These are phyloP conservation scores for Xylariaceae sp. DNA, from an alignment of 2,329 filamentous ascomycete genomes.

Conservation along the genomic window DNA sequence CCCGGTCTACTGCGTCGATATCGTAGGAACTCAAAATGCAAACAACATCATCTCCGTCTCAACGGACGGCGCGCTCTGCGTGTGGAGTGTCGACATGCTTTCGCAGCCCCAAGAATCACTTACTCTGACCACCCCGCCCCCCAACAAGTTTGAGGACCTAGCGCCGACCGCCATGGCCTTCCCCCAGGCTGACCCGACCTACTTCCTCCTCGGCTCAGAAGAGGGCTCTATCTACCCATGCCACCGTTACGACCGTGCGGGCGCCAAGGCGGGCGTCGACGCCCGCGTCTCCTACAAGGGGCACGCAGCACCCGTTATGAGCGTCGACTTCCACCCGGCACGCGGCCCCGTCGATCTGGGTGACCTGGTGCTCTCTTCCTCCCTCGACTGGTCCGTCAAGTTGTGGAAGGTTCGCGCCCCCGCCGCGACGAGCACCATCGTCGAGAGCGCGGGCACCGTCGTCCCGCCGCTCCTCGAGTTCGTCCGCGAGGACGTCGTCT, in stretches of 20 bases:
- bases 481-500: slow-evolving; percentile 92
- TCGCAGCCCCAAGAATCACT: slow-evolving; percentile 94
- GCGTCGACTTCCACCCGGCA: slow-evolving; percentile 91
- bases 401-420: slow-evolving; percentile 92
- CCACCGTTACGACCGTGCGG: slow-evolving; percentile 94
- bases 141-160: slow-evolving; percentile 90
- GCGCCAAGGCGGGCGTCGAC: slow-evolving; percentile 95
- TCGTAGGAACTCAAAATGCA: slow-evolving; percentile 96
- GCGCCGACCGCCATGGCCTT: slow-evolving; percentile 95
- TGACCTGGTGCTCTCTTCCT: slow-evolving; percentile 89
- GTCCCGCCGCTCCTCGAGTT: slow-evolving; percentile 85
- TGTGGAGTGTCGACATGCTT: slow-evolving; percentile 98
- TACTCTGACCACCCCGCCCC: slow-evolving; percentile 81
- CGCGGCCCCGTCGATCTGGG: slow-evolving; percentile 91
- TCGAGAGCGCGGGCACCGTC: slow-evolving; percentile 47
- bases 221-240: slow-evolving; percentile 96
- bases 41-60: slow-evolving; percentile 98
- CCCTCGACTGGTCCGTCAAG: slow-evolving; percentile 95
- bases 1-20: slow-evolving; percentile 91
- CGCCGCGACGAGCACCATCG: slow-evolving; percentile 68
- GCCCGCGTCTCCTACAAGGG: slow-evolving; percentile 84
- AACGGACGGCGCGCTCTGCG: slow-evolving; percentile 94
- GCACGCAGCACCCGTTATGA: slow-evolving; percentile 94
- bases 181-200: slow-evolving; percentile 91
- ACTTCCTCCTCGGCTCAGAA: slow-evolving; percentile 95